Conservation (phyloP, 306 rosid genomes). For the Quercus parvula region DNA sequence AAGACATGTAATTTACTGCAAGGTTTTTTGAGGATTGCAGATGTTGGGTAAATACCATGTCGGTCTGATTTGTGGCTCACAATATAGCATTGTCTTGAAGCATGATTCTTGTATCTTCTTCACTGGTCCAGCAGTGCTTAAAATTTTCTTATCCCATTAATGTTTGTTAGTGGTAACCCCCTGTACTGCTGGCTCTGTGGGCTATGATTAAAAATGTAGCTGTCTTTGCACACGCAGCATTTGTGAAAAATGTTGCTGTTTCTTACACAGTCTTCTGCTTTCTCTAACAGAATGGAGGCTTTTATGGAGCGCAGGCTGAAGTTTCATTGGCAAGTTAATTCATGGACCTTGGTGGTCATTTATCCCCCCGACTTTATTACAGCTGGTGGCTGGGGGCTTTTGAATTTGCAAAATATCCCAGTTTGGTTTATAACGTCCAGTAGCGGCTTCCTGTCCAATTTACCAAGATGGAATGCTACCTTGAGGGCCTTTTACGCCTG, state of each 20-base stretch:
- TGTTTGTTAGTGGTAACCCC: neutral
- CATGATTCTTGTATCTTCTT: slow-evolving; percentile 1
- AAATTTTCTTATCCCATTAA: neutral
- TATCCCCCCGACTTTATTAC: neutral
- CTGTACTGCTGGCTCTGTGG: neutral
- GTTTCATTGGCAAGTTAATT: neutral
- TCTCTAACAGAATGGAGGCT: slow-evolving; percentile 18
- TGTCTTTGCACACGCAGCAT: neutral
- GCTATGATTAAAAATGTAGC: neutral
- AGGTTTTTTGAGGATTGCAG: slow-evolving; percentile 10
- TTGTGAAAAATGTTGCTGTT: neutral
- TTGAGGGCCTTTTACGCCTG: neutral
- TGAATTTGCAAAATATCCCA: slow-evolving; percentile 7
- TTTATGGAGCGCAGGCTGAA: neutral
- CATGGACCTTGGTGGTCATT: neutral
- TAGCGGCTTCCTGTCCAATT: slow-evolving; percentile 19
- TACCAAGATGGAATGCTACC: slow-evolving; percentile 16
- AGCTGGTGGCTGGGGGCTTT: neutral
- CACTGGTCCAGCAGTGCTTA: neutral
- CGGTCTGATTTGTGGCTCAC: neutral
- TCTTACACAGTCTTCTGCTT: slow-evolving; percentile 14
- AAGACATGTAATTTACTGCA: neutral
- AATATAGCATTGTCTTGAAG: slow-evolving; percentile 11
- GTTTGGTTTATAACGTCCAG: slow-evolving; percentile 16
- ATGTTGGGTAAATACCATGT: slow-evolving; percentile 2